phyloP scores from a whole-genome alignment of 1,284 basidiomycete genomes.

The Cryptococcus sp. region DNA sequence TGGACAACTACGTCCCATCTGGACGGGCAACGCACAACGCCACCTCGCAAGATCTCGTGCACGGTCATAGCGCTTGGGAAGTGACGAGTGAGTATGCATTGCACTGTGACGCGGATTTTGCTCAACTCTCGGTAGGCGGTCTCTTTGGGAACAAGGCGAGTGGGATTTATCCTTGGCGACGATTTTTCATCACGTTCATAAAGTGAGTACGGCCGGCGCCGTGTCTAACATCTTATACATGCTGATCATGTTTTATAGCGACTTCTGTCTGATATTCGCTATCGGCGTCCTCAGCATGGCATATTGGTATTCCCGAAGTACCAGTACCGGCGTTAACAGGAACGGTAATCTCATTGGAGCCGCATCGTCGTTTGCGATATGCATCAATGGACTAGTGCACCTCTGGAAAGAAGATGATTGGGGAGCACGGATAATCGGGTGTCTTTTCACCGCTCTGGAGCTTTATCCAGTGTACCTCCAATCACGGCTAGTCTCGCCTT shows the following conservation, averaged over 20 bases:
- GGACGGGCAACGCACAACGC: conserved; percentile 6
- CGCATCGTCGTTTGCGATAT: not conserved
- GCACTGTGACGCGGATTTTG: not conserved
- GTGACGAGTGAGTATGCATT: conserved; percentile 8
- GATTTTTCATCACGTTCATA: conserved; percentile 15
- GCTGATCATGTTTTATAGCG: conserved; percentile 1
- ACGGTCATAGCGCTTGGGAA: conserved; percentile 19
- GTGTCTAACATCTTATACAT: not conserved
- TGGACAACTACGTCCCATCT: conserved; percentile 11
- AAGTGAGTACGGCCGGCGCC: conserved; percentile 6
- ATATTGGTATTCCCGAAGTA: conserved; percentile 30
- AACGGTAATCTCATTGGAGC: not conserved
- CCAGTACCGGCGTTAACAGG: conserved; percentile 15
- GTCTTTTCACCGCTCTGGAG: conserved; percentile 8
- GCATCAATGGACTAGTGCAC: not conserved
- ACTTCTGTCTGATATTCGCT: conserved; percentile 11
- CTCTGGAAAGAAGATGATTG: not conserved
- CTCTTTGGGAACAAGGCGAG: conserved; percentile 16
- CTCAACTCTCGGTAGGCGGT: conserved; percentile 6
- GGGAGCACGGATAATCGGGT: not conserved
- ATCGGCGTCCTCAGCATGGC: conserved; percentile 10
- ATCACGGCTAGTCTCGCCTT: conserved; percentile 11
- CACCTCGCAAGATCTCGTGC: conserved; percentile 7
- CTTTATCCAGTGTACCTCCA: conserved; percentile 10
- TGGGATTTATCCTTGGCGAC: conserved; percentile 18